phyloP scores from a whole-genome alignment of 495 filamentous ascomycete genomes.

The Xeromyces bisporus region DNA sequence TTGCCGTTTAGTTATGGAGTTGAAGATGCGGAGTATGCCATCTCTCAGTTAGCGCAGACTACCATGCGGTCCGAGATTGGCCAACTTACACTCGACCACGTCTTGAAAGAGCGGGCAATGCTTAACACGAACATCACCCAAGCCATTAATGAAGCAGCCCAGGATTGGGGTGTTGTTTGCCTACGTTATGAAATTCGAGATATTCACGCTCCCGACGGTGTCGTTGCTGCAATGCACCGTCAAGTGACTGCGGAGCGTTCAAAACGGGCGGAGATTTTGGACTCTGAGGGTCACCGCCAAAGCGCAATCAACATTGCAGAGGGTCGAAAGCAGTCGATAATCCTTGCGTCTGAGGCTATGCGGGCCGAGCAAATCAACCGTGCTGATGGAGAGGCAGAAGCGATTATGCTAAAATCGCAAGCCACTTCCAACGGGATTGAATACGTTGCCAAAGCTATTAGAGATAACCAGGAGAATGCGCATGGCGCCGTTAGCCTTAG shows the following conservation, averaged over 20 bases:
- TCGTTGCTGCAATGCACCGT: conserved; percentile 93
- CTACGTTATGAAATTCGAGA: conserved; percentile 95
- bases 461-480: conserved; percentile 50
- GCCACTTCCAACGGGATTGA: conserved; percentile 84
- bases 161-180: conserved; percentile 91
- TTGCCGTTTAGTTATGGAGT: conserved; percentile 62
- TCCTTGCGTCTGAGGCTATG: conserved; percentile 87
- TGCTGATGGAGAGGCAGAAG: conserved; percentile 81
- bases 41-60: conserved; percentile 92
- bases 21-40: conserved; percentile 97
- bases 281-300: conserved; percentile 89
- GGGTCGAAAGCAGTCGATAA: conserved; percentile 87
- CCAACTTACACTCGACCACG: conserved; percentile 88
- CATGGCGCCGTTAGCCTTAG: conserved; percentile 68
- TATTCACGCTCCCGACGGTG: conserved; percentile 85
- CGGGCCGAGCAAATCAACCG: conserved; percentile 80
- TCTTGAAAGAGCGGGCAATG: conserved; percentile 85
- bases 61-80: conserved; percentile 98
- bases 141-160: conserved; percentile 94
- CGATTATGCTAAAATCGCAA: conserved; percentile 67
- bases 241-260: conserved; percentile 93
- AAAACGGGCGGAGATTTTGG: conserved; percentile 93
- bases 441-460: conserved; percentile 59
- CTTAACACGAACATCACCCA: conserved; percentile 95
- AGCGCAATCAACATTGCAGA: conserved; percentile 97